These are phyloP conservation scores for Phlebiopsis flavidoalba DNA, from an alignment of 768 basidiomycete genomes.

Conservation along the genomic window DNA sequence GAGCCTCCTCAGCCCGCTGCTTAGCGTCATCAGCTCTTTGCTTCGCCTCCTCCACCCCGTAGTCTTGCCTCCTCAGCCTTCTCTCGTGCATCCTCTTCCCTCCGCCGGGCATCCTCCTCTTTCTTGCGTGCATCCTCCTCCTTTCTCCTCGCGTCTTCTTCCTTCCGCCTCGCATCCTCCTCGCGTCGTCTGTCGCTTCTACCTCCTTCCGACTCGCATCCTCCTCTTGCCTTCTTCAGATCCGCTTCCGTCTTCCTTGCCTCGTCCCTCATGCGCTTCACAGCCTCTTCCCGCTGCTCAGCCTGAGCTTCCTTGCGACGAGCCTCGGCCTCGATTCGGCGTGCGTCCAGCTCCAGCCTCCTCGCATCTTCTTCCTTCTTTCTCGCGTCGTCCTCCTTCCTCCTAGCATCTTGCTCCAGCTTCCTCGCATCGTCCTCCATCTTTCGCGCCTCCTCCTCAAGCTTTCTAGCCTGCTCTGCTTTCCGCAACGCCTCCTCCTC, in stretches of 20 bases:
- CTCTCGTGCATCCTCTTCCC: conserved; percentile 25
- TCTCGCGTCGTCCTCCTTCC: conserved; percentile 24
- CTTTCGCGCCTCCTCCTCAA: conserved; percentile 24
- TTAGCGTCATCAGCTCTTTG: conserved; percentile 14
- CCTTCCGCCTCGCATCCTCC: conserved; percentile 23
- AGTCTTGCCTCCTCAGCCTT: conserved; percentile 4
- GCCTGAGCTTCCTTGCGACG: conserved; percentile 28
- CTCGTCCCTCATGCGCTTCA: conserved; percentile 27
- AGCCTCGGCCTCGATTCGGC: conserved; percentile 25
- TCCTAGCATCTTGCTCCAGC: conserved; percentile 19
- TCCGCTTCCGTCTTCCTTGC: conserved; percentile 22
- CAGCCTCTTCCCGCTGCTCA: conserved; percentile 23
- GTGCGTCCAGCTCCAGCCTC: conserved; percentile 28
- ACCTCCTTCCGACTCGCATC: conserved; percentile 26
- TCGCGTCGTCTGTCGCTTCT: conserved; percentile 17
- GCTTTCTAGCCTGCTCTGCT: conserved; percentile 27
- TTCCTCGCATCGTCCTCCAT: conserved; percentile 11
- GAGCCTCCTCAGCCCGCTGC: conserved; percentile 15
- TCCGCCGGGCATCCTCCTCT: conserved; percentile 23
- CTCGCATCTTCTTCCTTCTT: conserved; percentile 30
- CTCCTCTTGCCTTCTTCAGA: conserved; percentile 22
- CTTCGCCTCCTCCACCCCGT: neutral
- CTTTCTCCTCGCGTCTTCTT: conserved; percentile 23
- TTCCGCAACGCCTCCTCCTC: conserved; percentile 28
- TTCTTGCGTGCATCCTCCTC: conserved; percentile 28